A percentile compares a stretch with the other conserved stretches of the same genome.
phyloP scores from a whole-genome alignment of 352 stramenopile genomes.

The Globisporangium orthogonon region DNA sequence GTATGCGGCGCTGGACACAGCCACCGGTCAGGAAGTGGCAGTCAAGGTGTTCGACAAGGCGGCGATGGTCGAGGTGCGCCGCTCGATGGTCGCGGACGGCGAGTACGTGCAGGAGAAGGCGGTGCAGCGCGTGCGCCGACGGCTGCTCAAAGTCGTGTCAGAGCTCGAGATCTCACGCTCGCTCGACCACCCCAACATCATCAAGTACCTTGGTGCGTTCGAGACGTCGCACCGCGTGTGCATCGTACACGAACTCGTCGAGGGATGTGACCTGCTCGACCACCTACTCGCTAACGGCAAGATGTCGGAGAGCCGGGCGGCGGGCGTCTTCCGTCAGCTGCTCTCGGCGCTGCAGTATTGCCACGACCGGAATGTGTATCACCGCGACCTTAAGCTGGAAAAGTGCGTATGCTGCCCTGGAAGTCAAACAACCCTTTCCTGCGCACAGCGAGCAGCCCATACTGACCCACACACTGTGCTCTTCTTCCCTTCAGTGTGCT shows the following conservation, averaged over 20 bases:
- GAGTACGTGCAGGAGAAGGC: conserved; percentile 56
- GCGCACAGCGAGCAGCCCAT: background rate
- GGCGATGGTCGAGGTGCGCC: conserved; percentile 64
- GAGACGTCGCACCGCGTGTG: conserved; percentile 77
- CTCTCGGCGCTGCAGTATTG: conserved; percentile 91
- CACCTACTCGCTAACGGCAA: conserved; percentile 66
- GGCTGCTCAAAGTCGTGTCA: conserved; percentile 76
- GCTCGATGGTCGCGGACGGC: conserved; percentile 71
- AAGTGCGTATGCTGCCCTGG: conserved; percentile 50
- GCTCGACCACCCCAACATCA: conserved; percentile 74
- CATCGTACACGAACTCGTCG: conserved; percentile 75
- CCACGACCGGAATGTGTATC: conserved; percentile 87
- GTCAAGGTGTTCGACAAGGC: conserved; percentile 86
- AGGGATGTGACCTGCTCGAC: conserved; percentile 67
- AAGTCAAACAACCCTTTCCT: background rate
- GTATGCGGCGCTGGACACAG: conserved; percentile 52
- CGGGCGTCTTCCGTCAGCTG: conserved; percentile 75
- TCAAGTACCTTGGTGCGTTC: conserved; percentile 64
- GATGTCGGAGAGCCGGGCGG: conserved; percentile 53
- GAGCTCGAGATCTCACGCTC: conserved; percentile 75
- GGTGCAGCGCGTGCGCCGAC: conserved; percentile 55
- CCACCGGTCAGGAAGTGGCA: conserved; percentile 39
- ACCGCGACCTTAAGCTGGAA: conserved; percentile 94
- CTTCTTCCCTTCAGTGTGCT: conserved; percentile 59
- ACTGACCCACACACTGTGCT: background rate